phyloP scores from a whole-genome alignment of 2,329 filamentous ascomycete genomes.

The Botrytis cinerea region DNA sequence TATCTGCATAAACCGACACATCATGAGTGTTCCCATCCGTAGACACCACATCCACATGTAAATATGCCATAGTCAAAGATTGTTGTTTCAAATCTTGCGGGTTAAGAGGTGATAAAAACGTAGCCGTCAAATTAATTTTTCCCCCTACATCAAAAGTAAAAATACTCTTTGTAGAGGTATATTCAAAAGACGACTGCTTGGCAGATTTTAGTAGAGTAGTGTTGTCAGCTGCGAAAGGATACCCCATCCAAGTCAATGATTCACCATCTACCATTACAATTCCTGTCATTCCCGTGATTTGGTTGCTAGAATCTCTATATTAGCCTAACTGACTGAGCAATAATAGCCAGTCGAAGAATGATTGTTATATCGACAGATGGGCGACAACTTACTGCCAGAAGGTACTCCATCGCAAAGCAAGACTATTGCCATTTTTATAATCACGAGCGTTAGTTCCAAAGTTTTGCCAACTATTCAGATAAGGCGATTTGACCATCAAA shows the following conservation, averaged over 20 bases:
- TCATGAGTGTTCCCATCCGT: constrained; percentile 62
- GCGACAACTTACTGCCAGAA: constrained; percentile 64
- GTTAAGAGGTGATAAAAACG: constrained; percentile 70
- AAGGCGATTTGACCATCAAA: constrained; percentile 73
- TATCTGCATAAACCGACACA: constrained; percentile 72
- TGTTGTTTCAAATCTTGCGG: constrained; percentile 66
- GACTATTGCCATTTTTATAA: constrained; percentile 60
- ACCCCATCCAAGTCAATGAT: constrained; percentile 66
- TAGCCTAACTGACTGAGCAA: background rate
- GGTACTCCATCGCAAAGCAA: constrained; percentile 68
- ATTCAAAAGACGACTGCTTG: constrained; percentile 64
- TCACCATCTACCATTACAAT: constrained; percentile 67
- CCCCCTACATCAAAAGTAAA: constrained; percentile 67
- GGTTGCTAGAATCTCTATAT: constrained; percentile 46
- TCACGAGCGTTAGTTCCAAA: constrained; percentile 55
- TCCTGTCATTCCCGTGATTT: constrained; percentile 66
- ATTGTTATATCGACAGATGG: background rate
- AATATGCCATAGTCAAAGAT: constrained; percentile 70
- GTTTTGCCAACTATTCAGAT: constrained; percentile 69
- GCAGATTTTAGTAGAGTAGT: constrained; percentile 44
- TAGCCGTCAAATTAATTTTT: constrained; percentile 64
- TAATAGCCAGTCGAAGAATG: background rate
- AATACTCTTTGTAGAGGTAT: constrained; percentile 71
- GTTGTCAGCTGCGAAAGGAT: constrained; percentile 46
- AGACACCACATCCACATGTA: constrained; percentile 63